phyloP scores from a whole-genome alignment of 306 rosid species.

The Trifolium fragiferum region DNA sequence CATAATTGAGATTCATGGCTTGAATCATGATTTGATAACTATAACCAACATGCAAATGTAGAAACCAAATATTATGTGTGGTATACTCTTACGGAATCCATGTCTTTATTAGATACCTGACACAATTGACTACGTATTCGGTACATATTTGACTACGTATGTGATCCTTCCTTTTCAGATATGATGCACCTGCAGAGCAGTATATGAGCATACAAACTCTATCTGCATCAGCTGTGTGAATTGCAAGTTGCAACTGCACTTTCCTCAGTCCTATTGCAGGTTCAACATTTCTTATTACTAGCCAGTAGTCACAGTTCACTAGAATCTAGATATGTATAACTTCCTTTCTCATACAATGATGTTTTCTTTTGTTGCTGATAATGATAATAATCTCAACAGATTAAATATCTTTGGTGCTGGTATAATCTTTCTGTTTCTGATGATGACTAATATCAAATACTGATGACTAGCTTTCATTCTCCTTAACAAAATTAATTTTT shows the following conservation, averaged over 20 bases:
- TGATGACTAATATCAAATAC: slow-evolving; percentile 51
- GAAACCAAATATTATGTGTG: background rate
- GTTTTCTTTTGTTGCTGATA: slow-evolving; percentile 30
- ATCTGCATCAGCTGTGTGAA: slow-evolving; percentile 80
- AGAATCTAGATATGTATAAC: slow-evolving; percentile 1
- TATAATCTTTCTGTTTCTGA: slow-evolving; percentile 59
- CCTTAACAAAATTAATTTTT: background rate
- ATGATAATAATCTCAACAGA: slow-evolving; percentile 59
- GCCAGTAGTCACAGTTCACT: slow-evolving; percentile 2
- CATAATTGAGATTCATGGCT: background rate
- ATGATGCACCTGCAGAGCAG: slow-evolving; percentile 79
- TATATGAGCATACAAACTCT: slow-evolving; percentile 94
- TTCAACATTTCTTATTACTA: slow-evolving; percentile 32
- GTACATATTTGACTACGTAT: slow-evolving; percentile 7
- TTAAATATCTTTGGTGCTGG: slow-evolving; percentile 65
- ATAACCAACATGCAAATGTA: background rate
- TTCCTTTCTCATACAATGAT: slow-evolving; percentile 14
- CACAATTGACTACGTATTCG: background rate
- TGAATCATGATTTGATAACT: background rate
- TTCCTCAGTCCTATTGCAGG: slow-evolving; percentile 93
- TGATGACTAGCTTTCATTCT: slow-evolving; percentile 28
- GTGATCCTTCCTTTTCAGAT: slow-evolving; percentile 51
- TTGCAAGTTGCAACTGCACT: slow-evolving; percentile 72
- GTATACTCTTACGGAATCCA: background rate
- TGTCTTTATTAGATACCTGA: slow-evolving; percentile 25